These are phyloP conservation scores for Scheffersomyces quercinus DNA, from an alignment of 1,139 yeast genomes.

Conservation along the genomic window DNA sequence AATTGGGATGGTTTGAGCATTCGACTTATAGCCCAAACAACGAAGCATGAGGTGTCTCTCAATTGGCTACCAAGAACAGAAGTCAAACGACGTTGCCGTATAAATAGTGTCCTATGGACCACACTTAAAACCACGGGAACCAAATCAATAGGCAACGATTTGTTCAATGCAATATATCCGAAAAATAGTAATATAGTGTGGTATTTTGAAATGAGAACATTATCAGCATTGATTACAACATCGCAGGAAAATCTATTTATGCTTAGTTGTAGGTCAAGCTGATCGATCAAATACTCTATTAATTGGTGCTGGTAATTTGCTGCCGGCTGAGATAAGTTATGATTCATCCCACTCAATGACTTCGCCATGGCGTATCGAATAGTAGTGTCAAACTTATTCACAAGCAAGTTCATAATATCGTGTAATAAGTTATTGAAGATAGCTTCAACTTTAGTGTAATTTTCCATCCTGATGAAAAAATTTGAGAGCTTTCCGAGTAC, in stretches of 20 bases:
- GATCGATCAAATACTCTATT: conserved; percentile 24
- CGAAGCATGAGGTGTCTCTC: conserved; percentile 83
- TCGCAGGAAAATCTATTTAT: background rate
- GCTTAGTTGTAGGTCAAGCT: conserved; percentile 17
- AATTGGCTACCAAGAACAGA: conserved; percentile 64
- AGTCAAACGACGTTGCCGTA: conserved; percentile 53
- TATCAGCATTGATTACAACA: conserved; percentile 20
- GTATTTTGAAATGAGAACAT: conserved; percentile 27
- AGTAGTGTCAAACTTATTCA: conserved; percentile 29
- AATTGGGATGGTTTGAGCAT: conserved; percentile 16
- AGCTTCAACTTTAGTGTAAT: conserved; percentile 20
- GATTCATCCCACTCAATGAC: conserved; percentile 26
- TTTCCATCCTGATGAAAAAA: conserved; percentile 12
- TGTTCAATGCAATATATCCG: conserved; percentile 35
- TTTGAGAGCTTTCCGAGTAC: conserved; percentile 32
- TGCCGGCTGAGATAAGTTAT: conserved; percentile 21
- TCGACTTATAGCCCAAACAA: conserved; percentile 46
- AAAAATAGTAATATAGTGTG: conserved; percentile 39
- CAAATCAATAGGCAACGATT: conserved; percentile 25
- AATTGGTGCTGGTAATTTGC: conserved; percentile 39
- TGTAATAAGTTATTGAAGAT: conserved; percentile 32
- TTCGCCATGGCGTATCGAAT: conserved; percentile 43
- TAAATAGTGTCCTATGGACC: conserved; percentile 48
- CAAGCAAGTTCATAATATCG: conserved; percentile 26
- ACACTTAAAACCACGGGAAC: conserved; percentile 29